A percentile compares a stretch with the other conserved stretches of the same genome.
phyloP scores from a whole-genome alignment of 208 protist genomes.

The Lotmaria passim region DNA sequence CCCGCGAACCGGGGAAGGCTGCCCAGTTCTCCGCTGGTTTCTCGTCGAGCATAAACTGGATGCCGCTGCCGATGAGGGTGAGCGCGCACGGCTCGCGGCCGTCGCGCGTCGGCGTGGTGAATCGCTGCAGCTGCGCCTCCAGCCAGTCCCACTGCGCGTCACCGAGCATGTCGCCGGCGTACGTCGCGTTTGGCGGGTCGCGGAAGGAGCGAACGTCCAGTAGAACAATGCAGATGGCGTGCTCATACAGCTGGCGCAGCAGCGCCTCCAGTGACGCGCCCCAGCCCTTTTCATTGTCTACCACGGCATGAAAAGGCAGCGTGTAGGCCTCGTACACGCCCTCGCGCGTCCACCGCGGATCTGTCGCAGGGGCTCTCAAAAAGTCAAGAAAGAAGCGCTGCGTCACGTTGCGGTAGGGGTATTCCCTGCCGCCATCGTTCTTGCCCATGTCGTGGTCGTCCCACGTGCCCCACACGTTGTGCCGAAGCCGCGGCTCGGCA shows the following conservation, averaged over 20 bases:
- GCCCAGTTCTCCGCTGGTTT: constrained; percentile 81
- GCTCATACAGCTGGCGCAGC: constrained; percentile 48
- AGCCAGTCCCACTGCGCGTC: constrained; percentile 84
- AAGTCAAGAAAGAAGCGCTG: constrained; percentile 84
- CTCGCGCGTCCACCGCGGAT: constrained; percentile 51
- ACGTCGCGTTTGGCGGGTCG: constrained; percentile 51
- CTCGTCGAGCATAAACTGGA: constrained; percentile 83
- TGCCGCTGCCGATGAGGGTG: constrained; percentile 72
- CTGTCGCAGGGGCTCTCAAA: constrained; percentile 45
- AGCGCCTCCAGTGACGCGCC: constrained; percentile 10
- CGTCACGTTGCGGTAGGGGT: constrained; percentile 52
- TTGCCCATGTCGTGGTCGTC: constrained; percentile 92
- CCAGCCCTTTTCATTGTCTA: constrained; percentile 28
- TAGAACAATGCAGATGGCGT: constrained; percentile 70
- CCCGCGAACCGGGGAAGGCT: constrained; percentile 58
- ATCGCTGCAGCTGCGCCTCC: constrained; percentile 44
- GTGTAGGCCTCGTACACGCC: constrained; percentile 74
- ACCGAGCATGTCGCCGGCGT: constrained; percentile 81
- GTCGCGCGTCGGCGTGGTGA: constrained; percentile 21
- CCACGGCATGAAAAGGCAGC: constrained; percentile 49
- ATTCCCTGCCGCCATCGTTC: constrained; percentile 85
- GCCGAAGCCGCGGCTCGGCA: not conserved
- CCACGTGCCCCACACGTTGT: constrained; percentile 76
- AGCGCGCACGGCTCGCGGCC: constrained; percentile 55
- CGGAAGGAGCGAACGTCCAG: constrained; percentile 87